Evolutionary conservation across 768 basidiomycete genomes (phyloP), one percentile per base, ranked within the genome.

Genomic region (Cystofilobasidium macerans): DNA sequence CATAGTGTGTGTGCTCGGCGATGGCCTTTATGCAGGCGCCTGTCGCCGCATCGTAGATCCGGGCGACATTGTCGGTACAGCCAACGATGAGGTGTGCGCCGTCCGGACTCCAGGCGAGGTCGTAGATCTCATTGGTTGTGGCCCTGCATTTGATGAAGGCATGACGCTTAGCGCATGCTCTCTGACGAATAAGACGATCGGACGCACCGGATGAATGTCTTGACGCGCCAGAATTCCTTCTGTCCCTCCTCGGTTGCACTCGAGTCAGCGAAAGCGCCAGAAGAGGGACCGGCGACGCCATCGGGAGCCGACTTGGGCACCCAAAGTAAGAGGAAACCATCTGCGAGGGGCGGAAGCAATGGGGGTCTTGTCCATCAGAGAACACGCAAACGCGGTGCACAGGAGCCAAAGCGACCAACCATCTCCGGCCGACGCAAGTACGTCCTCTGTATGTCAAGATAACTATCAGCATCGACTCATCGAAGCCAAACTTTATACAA

Each of bases 321-420:
- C 95, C 95, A 99, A 20, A 99, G 84, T 57, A 98, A 89, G 68
- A 99, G 85, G 86, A 93, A 92, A 16, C 95, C 95, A 78, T 99
- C 94, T 95, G 72, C 36, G 48, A 62, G 60, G 36, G 42, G 1
- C 4, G 8, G 36, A 35, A 40, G 56, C 3, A 56, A 22, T 32
- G 40, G 20, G 22, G 32, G 11, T 24, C 8, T 18, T 8, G 48
- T 53, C 30, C 26, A 53, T 3, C 48, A 11, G 18, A n/a, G n/a
- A n/a, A n/a, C n/a, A n/a, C n/a, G n/a, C n/a, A n/a, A n/a, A n/a
- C n/a, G n/a, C n/a, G n/a, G n/a, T n/a, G n/a, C n/a, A n/a, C n/a
- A 13, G 28, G 51, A 62, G 53, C 20, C 32, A 28, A 47, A 48
- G 67, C 2, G 35, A 76, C 86, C 72, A 75, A 93, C 93, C 93